Conservation (phyloP, 1,284 basidiomycete genomes). For the Mycena citricolor region DNA sequence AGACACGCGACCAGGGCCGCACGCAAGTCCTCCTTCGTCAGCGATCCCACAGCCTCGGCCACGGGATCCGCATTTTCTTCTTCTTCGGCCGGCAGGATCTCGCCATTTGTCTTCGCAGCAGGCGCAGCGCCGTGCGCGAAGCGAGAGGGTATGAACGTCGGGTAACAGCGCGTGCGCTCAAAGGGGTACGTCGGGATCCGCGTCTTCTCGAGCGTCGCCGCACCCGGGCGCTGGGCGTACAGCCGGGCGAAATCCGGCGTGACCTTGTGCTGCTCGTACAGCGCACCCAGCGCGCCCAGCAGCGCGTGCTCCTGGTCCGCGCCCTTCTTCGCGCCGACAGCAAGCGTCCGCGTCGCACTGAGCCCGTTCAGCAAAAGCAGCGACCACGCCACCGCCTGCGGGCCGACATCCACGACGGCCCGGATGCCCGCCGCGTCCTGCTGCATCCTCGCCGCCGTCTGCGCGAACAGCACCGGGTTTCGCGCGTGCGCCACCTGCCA, state of each 20-base stretch:
- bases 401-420: conserved; percentile 35
- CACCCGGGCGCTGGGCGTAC: conserved; percentile 26
- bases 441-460: conserved; percentile 27
- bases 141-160: conserved; percentile 31
- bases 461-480: conserved; percentile 33
- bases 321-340: conserved; percentile 31
- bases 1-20: conserved; percentile 4
- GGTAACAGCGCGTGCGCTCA: conserved; percentile 36
- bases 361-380: conserved; percentile 31
- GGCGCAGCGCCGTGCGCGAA: conserved; percentile 9
- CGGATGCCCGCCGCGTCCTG: conserved; percentile 26
- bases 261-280: conserved; percentile 32
- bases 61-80: too few relatives aligned
- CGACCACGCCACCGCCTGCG: conserved; percentile 35
- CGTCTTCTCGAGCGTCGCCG: conserved; percentile 26
- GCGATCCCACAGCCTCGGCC: too few relatives aligned
- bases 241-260: conserved; percentile 30
- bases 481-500: conserved; percentile 34
- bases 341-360: conserved; percentile 26
- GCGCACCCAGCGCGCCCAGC: conserved; percentile 28
- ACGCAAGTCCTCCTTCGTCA: conserved; percentile 8
- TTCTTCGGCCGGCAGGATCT: too few relatives aligned
- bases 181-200: conserved; percentile 37
- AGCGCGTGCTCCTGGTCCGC: conserved; percentile 34
- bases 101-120: background rate